Base-by-base conservation (phyloP, 768 basidiomycete genomes). In the Naganishia vishniacii region DNA sequence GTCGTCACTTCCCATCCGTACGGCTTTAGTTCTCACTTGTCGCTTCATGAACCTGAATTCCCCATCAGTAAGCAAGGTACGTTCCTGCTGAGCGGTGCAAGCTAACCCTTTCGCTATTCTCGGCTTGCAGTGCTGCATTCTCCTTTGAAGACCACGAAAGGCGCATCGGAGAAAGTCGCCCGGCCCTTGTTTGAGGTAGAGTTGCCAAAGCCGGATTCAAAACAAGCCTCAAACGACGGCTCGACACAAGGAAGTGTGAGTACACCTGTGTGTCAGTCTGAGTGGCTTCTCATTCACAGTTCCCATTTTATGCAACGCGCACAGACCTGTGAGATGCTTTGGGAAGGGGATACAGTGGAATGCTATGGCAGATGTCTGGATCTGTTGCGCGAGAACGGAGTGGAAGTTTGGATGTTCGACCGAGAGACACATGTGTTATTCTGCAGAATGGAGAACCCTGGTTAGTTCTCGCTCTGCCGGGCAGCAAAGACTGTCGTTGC, bases 291-390 rank as follows among this genome's bases (percentile, higher is more conserved):
- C n/a, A n/a, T n/a, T n/a, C n/a, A n/a, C n/a, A n/a, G n/a, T n/a
- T n/a, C n/a, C 28, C 26, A 6, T 29, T 18, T 32, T 32, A 34
- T 18, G 9, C 12, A 4, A 34, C 1, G n/a, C 40, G 20, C 26
- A 20, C 26, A 56, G 53, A 23, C 20, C 20, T 56, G n/a, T 34
- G 53, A 56, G 16, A 13, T 56, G 53, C 53, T 56, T 26, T 56
- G 53, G 53, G 53, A 56, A 18, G 53, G 53, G 23, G 53, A 56
- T 23, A 16, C n/a, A 34, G 37, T 56, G 7, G 53, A 56, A 9
- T 56, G 53, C 37, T 56, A 56, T 15, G 53, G 53, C 53, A 32
- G 53, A 2, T 41, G 53, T n/a, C 53, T 56, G 12, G 53, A 56
- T 4, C 26, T 32, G 53, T 15, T 56, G 7, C 34, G 37, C 26